Evolutionary conservation across 2,329 filamentous ascomycete genomes (phyloP).

Genomic region (Xylariaceae sp.): DNA sequence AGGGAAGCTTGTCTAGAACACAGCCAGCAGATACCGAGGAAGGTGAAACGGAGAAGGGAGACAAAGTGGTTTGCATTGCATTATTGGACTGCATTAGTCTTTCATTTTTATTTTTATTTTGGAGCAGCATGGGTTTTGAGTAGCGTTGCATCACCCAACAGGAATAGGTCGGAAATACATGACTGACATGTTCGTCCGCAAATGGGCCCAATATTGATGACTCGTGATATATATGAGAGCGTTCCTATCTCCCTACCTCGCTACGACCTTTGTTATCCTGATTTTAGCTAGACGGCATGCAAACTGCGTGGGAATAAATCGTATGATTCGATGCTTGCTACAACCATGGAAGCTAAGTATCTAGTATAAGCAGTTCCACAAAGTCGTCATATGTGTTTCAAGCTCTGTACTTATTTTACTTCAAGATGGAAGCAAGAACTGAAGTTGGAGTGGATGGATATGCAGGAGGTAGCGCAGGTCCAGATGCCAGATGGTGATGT

Average conservation of each 20-base stretch:
- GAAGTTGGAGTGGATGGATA: too few species aligned
- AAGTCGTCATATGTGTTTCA: slow-evolving; percentile 9
- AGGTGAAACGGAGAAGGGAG: neutral
- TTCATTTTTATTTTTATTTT: neutral
- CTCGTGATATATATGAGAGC: too few species aligned
- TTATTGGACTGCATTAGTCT: neutral
- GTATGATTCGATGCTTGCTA: too few species aligned
- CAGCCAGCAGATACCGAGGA: neutral
- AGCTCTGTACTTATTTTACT: slow-evolving; percentile 14
- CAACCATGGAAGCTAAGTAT: too few species aligned
- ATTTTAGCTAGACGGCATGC: too few species aligned
- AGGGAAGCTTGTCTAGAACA: neutral
- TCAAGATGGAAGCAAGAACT: neutral
- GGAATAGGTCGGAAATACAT: neutral
- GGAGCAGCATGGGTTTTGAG: too few species aligned
- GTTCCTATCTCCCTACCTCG: too few species aligned
- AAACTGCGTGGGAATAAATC: too few species aligned
- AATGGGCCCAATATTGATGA: too few species aligned
- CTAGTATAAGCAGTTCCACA: neutral
- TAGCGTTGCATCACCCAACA: neutral
- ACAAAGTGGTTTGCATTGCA: neutral
- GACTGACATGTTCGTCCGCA: too few species aligned
- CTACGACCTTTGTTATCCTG: too few species aligned
- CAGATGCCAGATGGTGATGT: slow-evolving; percentile 14
- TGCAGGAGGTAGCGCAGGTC: too few species aligned